Conservation (phyloP, 2,329 filamentous ascomycete species). For the Cryphonectria carpinicola region DNA sequence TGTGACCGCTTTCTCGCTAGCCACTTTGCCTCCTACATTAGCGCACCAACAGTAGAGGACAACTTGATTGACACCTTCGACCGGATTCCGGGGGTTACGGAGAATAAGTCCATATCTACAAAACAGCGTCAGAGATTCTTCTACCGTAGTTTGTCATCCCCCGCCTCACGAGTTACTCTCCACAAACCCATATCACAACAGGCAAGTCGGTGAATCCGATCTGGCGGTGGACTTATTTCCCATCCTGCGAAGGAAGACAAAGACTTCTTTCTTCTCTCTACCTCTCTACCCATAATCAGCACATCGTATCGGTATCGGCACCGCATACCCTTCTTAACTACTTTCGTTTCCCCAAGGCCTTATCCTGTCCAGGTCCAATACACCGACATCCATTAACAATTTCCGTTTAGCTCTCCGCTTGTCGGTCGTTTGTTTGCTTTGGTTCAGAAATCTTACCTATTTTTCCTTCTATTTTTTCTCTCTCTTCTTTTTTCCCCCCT, state of each 20-base stretch:
- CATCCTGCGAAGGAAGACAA: neutral
- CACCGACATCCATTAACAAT: slow-evolving; percentile 3
- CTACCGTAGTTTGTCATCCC: neutral
- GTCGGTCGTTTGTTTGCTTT: slow-evolving; percentile 2
- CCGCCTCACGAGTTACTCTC: neutral
- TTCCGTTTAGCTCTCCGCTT: neutral
- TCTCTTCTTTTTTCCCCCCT: neutral
- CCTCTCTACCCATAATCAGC: neutral
- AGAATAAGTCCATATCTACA: neutral
- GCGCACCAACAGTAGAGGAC: neutral
- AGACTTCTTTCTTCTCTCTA: neutral
- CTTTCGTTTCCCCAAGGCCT: neutral
- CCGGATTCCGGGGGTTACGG: neutral
- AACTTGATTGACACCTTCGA: neutral
- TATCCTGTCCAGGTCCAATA: neutral
- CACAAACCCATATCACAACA: neutral
- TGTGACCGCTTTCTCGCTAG: neutral
- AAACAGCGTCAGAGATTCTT: neutral
- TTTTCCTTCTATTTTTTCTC: neutral
- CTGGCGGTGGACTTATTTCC: slow-evolving; percentile 9
- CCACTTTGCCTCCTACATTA: neutral
- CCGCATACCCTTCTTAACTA: neutral
- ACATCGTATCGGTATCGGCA: neutral
- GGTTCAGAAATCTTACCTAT: neutral
- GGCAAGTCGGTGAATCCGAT: slow-evolving; percentile 8